Evolutionary conservation across 306 rosid species (phyloP).

Genomic region (Albizia julibrissin): DNA sequence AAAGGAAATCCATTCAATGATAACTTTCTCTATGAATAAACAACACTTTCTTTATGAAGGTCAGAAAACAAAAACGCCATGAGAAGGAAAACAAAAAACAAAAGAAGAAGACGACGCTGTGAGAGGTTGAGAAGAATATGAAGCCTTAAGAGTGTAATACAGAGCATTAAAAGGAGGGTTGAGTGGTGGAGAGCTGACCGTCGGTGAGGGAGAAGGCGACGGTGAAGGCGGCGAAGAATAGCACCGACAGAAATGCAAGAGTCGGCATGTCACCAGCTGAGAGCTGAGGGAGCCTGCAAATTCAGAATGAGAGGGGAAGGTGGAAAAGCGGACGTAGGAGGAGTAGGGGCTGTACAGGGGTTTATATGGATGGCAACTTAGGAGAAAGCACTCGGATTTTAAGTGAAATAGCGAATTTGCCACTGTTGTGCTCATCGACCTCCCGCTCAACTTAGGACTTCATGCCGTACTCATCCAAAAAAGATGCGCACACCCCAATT

Average conservation of each 20-base stretch:
- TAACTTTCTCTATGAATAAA: background rate
- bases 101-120: background rate
- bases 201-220: conserved; percentile 45
- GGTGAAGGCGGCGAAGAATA: conserved; percentile 50
- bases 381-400: conserved; percentile 34
- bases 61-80: background rate
- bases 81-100: background rate
- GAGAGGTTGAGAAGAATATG: background rate
- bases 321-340: background rate
- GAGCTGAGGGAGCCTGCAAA: background rate
- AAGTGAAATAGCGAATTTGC: conserved; percentile 38
- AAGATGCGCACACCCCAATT: too few relatives aligned
- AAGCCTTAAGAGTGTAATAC: background rate
- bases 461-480: too few relatives aligned
- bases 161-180: background rate
- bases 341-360: background rate
- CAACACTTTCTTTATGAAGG: background rate
- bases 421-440: conserved; percentile 16
- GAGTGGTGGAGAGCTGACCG: conserved; percentile 43
- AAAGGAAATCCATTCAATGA: background rate
- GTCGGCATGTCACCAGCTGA: conserved; percentile 34
- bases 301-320: background rate
- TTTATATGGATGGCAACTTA: conserved; percentile 53
- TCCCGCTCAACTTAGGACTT: conserved; percentile 1
- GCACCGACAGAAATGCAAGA: conserved; percentile 40